A percentile compares a stretch with the other conserved stretches of the same genome.
phyloP scores from a whole-genome alignment of 1,139 yeast species.

The Scheffersomyces segobiensis region DNA sequence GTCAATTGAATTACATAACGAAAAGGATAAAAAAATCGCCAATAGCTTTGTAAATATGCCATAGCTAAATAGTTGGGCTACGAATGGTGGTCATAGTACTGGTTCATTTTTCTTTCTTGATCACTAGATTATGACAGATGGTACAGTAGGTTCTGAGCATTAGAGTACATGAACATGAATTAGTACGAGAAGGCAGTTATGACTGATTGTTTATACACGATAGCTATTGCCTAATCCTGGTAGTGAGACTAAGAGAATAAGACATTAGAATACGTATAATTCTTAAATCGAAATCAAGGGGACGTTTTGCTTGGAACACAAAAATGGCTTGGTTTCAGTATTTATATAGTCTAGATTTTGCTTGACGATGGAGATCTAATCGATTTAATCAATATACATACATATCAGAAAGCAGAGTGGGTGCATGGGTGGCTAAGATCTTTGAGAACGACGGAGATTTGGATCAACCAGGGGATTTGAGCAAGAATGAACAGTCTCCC shows the following conservation, averaged over 20 bases:
- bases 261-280: background rate
- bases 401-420: conserved; percentile 9
- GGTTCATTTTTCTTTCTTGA: background rate
- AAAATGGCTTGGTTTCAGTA: background rate
- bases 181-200: background rate
- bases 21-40: background rate
- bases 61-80: background rate
- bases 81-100: background rate
- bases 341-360: background rate
- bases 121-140: background rate
- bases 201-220: background rate
- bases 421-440: conserved; percentile 15
- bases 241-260: background rate
- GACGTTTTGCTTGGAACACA: background rate
- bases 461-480: conserved; percentile 9
- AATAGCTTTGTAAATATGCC: background rate
- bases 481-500: conserved; percentile 3
- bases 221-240: background rate
- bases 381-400: no score
- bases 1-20: background rate
- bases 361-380: background rate
- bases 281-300: background rate
- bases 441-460: conserved; percentile 16
- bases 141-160: background rate
- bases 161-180: background rate